Evolutionary conservation across 768 basidiomycete species (phyloP).

Genomic region (Pulveroboletus sp.): DNA sequence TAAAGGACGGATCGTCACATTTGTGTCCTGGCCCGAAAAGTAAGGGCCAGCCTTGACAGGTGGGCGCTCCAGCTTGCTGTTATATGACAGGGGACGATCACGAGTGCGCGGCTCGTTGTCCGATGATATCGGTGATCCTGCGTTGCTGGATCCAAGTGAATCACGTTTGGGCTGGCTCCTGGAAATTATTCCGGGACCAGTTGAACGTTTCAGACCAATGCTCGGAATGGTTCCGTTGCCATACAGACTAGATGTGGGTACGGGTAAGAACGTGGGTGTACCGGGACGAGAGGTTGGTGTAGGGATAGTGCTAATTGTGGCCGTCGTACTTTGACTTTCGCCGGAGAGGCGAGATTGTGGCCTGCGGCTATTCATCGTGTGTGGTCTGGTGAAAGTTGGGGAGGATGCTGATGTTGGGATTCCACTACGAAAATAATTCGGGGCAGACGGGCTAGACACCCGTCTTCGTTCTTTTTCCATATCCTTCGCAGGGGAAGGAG

Average conservation of each 20-base stretch:
- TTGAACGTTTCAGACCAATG: slow-evolving; percentile 57
- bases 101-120: slow-evolving; percentile 24
- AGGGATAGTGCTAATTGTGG: slow-evolving; percentile 58
- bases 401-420: slow-evolving; percentile 45
- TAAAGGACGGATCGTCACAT: slow-evolving; percentile 45
- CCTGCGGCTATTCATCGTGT: slow-evolving; percentile 48
- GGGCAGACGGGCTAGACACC: slow-evolving; percentile 57
- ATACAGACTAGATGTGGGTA: slow-evolving; percentile 54
- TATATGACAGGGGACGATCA: slow-evolving; percentile 29
- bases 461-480: slow-evolving; percentile 54
- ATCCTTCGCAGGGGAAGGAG: slow-evolving; percentile 63
- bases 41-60: slow-evolving; percentile 38
- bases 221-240: slow-evolving; percentile 34
- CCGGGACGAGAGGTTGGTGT: slow-evolving; percentile 67
- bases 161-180: slow-evolving; percentile 52
- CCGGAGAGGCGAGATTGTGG: slow-evolving; percentile 74
- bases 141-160: slow-evolving; percentile 51
- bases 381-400: slow-evolving; percentile 42
- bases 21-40: slow-evolving; percentile 40
- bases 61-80: slow-evolving; percentile 19
- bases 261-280: slow-evolving; percentile 74
- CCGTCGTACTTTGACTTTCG: slow-evolving; percentile 51
- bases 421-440: slow-evolving; percentile 49
- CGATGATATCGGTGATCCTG: slow-evolving; percentile 29
- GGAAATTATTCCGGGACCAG: slow-evolving; percentile 42